Evolutionary conservation across 805 yeast species (phyloP), one percentile per base, ranked within the genome.

Genomic region (Blastobotrys mokoenaii): DNA sequence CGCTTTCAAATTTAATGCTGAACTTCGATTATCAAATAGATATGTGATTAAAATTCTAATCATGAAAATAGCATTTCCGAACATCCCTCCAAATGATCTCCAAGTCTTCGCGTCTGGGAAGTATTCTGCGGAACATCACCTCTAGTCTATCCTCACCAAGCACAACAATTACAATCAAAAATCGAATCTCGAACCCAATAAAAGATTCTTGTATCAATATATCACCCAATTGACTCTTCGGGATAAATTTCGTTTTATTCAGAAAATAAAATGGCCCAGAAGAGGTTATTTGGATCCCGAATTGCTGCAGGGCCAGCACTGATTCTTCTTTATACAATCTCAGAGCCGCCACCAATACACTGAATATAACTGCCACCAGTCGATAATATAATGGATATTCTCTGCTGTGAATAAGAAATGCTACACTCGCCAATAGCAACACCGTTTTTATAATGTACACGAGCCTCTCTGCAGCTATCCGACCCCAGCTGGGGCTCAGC

Each of bases 151-250:
- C 55, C 7, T 51, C 55, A 32, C 66, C 69, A 43, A 70, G 70
- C 14, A 79, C 72, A 31, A 83, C 64, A 3, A 83, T 66, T 36
- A 81, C 77, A 59, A 84, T 63, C 56, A 83, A 80, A 58, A 72
- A 80, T 2, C 80, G 67, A 8, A 83, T 86, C 50, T 79, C 80
- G 50, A 78, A 74, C 4, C 82, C 82, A 45, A 70, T 70, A 58
- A 85, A 84, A 0, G 84, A 89, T 60, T 85, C 95, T 57, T 83
- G 83, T 20, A 85, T 79, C 0, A 82, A 74, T 9, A 84, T 60
- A 59, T 84, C 90, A 3, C 74, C 71, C 43, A 84, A 70, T 38
- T 68, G 67, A 39, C 72, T 74, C 33, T 70, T 62, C 0, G 88
- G 82, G 9, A 82, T 70, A 58, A 84, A 82, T 22, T 64, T 53